Evolutionary conservation across 495 filamentous ascomycete species (phyloP).

Genomic region (Penicillium macrosclerotiorum): DNA sequence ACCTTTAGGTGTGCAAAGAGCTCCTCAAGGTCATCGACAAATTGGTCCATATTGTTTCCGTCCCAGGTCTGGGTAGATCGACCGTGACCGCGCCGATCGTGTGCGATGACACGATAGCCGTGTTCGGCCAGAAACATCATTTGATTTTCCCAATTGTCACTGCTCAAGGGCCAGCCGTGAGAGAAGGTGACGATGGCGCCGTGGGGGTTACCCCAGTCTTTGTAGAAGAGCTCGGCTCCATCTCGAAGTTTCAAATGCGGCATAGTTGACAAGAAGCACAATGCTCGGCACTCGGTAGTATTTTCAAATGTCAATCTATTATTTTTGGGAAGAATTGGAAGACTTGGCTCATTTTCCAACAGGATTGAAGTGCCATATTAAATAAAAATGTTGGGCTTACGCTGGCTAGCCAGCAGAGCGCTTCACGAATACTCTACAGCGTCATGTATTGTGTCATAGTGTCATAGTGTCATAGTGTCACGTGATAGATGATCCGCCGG

Average conservation of each 20-base stretch:
- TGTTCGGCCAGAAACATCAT: constrained; percentile 37
- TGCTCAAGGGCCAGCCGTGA: constrained; percentile 42
- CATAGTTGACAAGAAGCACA: no score
- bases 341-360: no score
- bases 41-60: constrained; percentile 38
- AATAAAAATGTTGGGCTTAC: no score
- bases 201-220: constrained; percentile 37
- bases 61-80: constrained; percentile 41
- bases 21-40: constrained; percentile 36
- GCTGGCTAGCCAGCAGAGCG: no score
- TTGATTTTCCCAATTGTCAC: constrained; percentile 43
- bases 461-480: no score
- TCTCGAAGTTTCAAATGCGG: constrained; percentile 31
- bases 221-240: constrained; percentile 37
- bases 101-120: constrained; percentile 41
- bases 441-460: no score
- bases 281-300: no score
- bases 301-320: no score
- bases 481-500: no score
- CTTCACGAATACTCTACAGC: no score
- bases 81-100: constrained; percentile 44
- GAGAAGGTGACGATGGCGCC: constrained; percentile 33
- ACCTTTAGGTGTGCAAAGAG: constrained; percentile 34
- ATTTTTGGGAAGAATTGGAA: no score
- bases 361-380: no score